Conservation (phyloP, 345 rosid species). For the Pugionium cornutum region DNA sequence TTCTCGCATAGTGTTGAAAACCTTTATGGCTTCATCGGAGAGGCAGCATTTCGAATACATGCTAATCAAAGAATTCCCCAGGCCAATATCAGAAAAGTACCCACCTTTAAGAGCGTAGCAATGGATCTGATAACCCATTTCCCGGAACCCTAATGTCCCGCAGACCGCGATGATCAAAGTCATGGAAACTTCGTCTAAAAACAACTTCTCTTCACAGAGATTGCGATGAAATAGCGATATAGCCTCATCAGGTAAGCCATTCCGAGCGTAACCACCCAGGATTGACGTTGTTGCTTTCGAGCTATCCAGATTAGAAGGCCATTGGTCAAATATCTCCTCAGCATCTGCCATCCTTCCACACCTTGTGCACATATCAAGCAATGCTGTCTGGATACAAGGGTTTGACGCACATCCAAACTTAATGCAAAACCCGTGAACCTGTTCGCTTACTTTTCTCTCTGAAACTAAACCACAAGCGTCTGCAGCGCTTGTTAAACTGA, state of each 20-base stretch:
- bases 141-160: conserved; percentile 70
- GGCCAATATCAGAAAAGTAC: conserved; percentile 46
- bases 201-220: conserved; percentile 47
- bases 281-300: conserved; percentile 67
- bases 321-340: conserved; percentile 53
- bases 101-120: conserved; percentile 61
- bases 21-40: conserved; percentile 49
- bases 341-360: conserved; percentile 85
- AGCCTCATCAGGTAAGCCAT: conserved; percentile 71
- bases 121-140: conserved; percentile 76
- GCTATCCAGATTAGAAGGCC: conserved; percentile 52
- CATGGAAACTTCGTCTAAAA: conserved; percentile 62
- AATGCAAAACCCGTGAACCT: conserved; percentile 67
- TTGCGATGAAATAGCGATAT: conserved; percentile 48
- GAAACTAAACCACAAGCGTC: conserved; percentile 66
- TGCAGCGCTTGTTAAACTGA: conserved; percentile 58
- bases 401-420: conserved; percentile 67
- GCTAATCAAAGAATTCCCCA: conserved; percentile 71
- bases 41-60: conserved; percentile 72
- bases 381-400: conserved; percentile 60
- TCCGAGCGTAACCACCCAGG: conserved; percentile 70
- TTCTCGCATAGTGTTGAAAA: conserved; percentile 50
- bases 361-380: conserved; percentile 78
- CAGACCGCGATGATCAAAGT: conserved; percentile 59
- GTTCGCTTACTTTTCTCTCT: conserved; percentile 51